Evolutionary conservation across 1,139 yeast species (phyloP), one percentile per base, ranked within the genome.

Genomic region (Debaryomyces psychrophilus): DNA sequence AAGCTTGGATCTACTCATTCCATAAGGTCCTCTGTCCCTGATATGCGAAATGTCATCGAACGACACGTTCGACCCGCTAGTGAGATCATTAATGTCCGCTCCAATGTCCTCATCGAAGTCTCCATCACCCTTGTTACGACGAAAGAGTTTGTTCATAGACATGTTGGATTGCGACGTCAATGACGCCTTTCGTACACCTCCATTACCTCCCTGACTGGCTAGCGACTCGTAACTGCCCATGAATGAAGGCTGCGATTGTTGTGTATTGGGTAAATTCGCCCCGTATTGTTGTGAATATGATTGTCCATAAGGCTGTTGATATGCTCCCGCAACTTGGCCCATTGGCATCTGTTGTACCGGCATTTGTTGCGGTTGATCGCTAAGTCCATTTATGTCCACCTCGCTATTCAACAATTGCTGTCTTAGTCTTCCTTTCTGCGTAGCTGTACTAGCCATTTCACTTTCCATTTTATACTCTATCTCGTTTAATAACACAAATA

Each of bases 21-120:
- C 85, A 58, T 84, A 84, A 17, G 75, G 81, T 4, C 89, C 90
- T 37, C 83, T 72, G 53, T 83, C 87, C 45, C 86, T 71, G 2
- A 83, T 67, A 48, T 83, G 85, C 27, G 81, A 68, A 9, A 87
- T 70, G 56, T 86, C 92, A 51, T 81, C 81, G 53, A 84, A 82
- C 0, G 89, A 78, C 50, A 85, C 72, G 36, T 70, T 67, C 2
- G 68, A 65, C 2, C 75, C 71, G 25, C 65, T 63, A 8, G 76
- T 61, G 9, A 72, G 51, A 9, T 73, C 73, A 22, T 69, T 72
- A 37, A 77, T 76, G 44, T 77, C 76, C 8, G 76, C 72, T 6
- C 82, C 81, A 2, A 65, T 69, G 18, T 81, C 87, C 8, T 77
- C 87, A 47, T 81, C 86, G 47, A 73, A 76, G 23, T 62, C 65